phyloP scores from a whole-genome alignment of 306 rosid genomes.

The Pterocarpus santalinus region DNA sequence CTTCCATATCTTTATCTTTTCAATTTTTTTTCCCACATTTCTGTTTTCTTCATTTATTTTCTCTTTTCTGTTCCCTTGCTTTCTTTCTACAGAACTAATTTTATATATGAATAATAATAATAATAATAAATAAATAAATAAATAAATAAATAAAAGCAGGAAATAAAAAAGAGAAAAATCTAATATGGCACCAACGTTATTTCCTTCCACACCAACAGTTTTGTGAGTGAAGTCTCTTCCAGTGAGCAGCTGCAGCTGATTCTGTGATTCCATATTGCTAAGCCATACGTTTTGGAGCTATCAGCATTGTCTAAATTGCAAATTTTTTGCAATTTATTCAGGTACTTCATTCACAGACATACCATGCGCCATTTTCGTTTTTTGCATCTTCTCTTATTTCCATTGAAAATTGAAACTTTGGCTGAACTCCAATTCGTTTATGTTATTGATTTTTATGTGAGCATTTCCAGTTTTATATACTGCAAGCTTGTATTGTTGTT shows the following conservation, averaged over 20 bases:
- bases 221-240: slow-evolving; percentile 37
- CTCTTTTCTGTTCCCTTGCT: background rate
- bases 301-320: slow-evolving; percentile 28
- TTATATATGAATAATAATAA: background rate
- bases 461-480: slow-evolving; percentile 19
- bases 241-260: slow-evolving; percentile 39
- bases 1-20: slow-evolving; percentile 67
- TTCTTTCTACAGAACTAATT: background rate
- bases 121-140: too few relatives aligned
- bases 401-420: slow-evolving; percentile 26
- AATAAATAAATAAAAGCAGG: background rate
- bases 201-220: slow-evolving; percentile 44
- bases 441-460: slow-evolving; percentile 19
- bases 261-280: slow-evolving; percentile 29
- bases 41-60: background rate
- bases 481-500: slow-evolving; percentile 35
- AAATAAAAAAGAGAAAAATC: slow-evolving; percentile 20
- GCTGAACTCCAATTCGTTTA: slow-evolving; percentile 19
- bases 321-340: slow-evolving; percentile 9
- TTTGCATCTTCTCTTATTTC: slow-evolving; percentile 17
- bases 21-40: background rate
- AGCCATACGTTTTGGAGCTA: background rate
- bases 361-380: background rate
- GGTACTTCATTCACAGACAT: slow-evolving; percentile 47
- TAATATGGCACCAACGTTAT: slow-evolving; percentile 24